phyloP scores from a whole-genome alignment of 1,284 basidiomycete species.

The Tremellales sp. region DNA sequence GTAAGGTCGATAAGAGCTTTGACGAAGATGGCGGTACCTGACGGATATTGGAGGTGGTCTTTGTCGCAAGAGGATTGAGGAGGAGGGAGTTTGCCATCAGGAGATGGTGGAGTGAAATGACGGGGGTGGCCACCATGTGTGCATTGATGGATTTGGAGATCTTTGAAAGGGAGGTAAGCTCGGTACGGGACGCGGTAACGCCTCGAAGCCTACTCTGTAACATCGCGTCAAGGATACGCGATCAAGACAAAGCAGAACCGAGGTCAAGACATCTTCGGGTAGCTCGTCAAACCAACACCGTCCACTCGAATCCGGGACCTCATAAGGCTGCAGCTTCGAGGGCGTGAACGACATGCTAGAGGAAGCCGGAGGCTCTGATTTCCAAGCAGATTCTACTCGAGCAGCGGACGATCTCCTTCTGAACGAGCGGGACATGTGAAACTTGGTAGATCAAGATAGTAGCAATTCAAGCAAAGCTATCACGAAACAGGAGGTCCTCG shows the following conservation, averaged over 20 bases:
- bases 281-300: conserved; percentile 22
- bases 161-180: conserved; percentile 12
- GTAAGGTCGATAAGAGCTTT: conserved; percentile 32
- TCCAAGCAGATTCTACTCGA: no score
- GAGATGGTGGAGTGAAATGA: conserved; percentile 66
- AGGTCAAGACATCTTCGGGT: conserved; percentile 34
- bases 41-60: conserved; percentile 12
- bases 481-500: no score
- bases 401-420: no score
- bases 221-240: conserved; percentile 26
- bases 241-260: conserved; percentile 29
- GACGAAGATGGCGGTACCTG: conserved; percentile 48
- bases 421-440: no score
- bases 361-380: no score
- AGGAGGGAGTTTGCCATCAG: conserved; percentile 73
- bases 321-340: no score
- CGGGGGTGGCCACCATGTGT: conserved; percentile 30
- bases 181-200: background rate
- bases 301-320: conserved; percentile 23
- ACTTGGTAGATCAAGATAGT: no score
- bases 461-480: no score
- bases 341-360: no score
- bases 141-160: conserved; percentile 34
- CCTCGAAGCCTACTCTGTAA: conserved; percentile 14
- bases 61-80: conserved; percentile 51